These are phyloP conservation scores for Komagataella phaffii DNA, from an alignment of 805 yeast genomes.

Conservation along the genomic window DNA sequence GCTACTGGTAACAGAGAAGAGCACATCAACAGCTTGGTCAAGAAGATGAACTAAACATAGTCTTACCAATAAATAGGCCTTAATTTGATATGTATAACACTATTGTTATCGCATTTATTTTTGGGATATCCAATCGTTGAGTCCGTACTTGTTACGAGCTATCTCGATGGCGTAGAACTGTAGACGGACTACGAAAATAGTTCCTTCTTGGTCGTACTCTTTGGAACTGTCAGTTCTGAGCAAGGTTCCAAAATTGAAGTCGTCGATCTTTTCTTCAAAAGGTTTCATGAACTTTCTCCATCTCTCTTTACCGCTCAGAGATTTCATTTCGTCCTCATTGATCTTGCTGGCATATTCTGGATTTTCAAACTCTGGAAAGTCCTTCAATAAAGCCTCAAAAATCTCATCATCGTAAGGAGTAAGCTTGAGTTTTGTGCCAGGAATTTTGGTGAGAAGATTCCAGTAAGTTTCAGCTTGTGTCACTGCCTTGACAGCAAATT, in stretches of 20 bases:
- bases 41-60: slow-evolving; percentile 72
- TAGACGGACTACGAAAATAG: slow-evolving; percentile 84
- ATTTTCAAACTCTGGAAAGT: slow-evolving; percentile 81
- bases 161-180: slow-evolving; percentile 94
- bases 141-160: slow-evolving; percentile 79
- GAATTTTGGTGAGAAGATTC: slow-evolving; percentile 57
- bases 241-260: slow-evolving; percentile 91
- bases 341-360: slow-evolving; percentile 42
- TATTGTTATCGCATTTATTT: slow-evolving; percentile 6
- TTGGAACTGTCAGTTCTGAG: slow-evolving; percentile 58
- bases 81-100: neutral
- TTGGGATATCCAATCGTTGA: slow-evolving; percentile 76
- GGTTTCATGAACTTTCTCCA: slow-evolving; percentile 84
- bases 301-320: slow-evolving; percentile 62
- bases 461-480: slow-evolving; percentile 93
- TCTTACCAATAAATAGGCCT: neutral
- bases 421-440: slow-evolving; percentile 68
- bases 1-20: slow-evolving; percentile 97
- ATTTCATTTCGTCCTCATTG: slow-evolving; percentile 73
- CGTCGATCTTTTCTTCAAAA: slow-evolving; percentile 73
- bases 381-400: slow-evolving; percentile 40
- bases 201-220: slow-evolving; percentile 72
- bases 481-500: slow-evolving; percentile 96
- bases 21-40: slow-evolving; percentile 86
- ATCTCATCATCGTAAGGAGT: slow-evolving; percentile 66